Evolutionary conservation across 2,329 filamentous ascomycete genomes (phyloP), one percentile per base, ranked within the genome.

Genomic region (Raffaelea albimanens): DNA sequence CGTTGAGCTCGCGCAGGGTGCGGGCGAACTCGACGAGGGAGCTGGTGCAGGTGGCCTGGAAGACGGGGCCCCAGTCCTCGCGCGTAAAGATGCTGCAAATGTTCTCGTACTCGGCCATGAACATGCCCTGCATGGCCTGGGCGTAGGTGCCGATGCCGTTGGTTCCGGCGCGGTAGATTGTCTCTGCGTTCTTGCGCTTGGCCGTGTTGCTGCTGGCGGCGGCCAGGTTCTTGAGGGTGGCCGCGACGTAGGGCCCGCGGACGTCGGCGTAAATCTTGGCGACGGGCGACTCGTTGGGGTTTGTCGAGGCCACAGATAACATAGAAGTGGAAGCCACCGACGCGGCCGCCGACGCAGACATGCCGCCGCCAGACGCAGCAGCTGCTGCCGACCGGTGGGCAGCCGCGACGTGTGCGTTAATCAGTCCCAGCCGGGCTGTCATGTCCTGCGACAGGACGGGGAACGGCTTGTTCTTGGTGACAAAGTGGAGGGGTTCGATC

Each of bases 101-200:
- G 58, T 89, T 95, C 50, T 95, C 87, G 63, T 95, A 89, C 64
- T 98, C 93, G 11, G 90, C 82, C 22, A 85, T 66, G 55, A 95
- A 91, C 52, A 96, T 82, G 7, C 84, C 86, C 61, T 96, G 88
- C 67, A 98, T 80, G 0, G 85, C 87, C 58, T 84, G 82, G 0
- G 88, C 85, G 61, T 98, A 98, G 33, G 85, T 88, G 3, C 85
- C 83, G 50, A 98, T 94, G 4, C 89, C 91, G 63, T 93, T 97
- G 20, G 87, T 93, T 14, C 90, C 91, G 50, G 86, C 77, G 50
- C 83, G 82, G 64, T 98, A 98, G 10, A 94, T 78, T 8, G 14
- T 16, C 61, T 91, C 87, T 2, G 83, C 75, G 46, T 82, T 82
- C 66, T 87, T 88, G 63, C 87, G 85, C 63, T 87, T 90, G 20